phyloP scores from a whole-genome alignment of 1,139 yeast genomes.

The Williopsis jadinii region DNA sequence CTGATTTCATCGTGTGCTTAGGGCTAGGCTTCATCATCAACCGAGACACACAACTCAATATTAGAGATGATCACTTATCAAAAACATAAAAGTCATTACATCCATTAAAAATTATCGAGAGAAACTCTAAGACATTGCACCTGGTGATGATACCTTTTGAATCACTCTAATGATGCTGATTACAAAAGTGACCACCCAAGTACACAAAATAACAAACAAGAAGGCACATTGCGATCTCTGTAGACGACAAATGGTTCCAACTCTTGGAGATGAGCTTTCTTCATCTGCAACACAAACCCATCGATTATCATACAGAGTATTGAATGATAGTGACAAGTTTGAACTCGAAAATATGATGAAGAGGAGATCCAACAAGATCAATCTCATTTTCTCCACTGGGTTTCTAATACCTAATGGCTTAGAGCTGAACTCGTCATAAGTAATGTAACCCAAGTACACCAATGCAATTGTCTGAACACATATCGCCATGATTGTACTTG shows the following conservation, averaged over 20 bases:
- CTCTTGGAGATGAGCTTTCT: constrained; percentile 24
- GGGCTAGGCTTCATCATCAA: too few species aligned
- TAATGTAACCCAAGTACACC: constrained; percentile 69
- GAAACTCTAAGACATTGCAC: background rate
- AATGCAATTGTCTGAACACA: constrained; percentile 77
- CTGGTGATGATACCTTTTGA: constrained; percentile 43
- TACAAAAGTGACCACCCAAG: constrained; percentile 84
- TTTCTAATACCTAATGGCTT: constrained; percentile 86
- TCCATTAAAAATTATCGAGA: too few species aligned
- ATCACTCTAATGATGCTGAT: constrained; percentile 80
- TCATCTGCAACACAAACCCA: constrained; percentile 63
- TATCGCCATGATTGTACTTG: constrained; percentile 90
- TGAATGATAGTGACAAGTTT: constrained; percentile 76
- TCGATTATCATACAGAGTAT: constrained; percentile 68
- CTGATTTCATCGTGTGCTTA: too few species aligned
- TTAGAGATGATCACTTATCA: too few species aligned
- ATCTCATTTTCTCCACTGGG: constrained; percentile 73
- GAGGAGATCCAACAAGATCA: constrained; percentile 69
- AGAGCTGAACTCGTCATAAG: constrained; percentile 87
- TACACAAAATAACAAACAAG: constrained; percentile 61
- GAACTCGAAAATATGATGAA: constrained; percentile 94
- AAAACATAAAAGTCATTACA: too few species aligned
- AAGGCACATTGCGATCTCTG: constrained; percentile 78
- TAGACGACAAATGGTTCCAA: constrained; percentile 56
- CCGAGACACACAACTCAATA: too few species aligned